Evolutionary conservation across 73 alveolate genomes (phyloP).

Genomic region (Paramecium caudatum): DNA sequence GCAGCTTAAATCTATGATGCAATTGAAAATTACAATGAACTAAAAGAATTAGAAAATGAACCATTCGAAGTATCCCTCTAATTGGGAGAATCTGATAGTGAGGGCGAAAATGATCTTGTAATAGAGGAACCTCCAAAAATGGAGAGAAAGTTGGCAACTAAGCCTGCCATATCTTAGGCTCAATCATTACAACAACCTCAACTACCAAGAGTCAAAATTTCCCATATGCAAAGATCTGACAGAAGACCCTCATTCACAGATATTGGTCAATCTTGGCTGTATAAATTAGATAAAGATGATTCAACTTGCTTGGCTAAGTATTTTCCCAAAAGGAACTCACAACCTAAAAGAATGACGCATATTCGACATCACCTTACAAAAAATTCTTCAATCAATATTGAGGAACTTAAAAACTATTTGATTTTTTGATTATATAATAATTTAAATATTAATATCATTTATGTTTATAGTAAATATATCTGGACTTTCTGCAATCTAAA

Average conservation of each 20-base stretch:
- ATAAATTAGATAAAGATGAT: constrained; percentile 12
- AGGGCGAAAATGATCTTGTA: neutral
- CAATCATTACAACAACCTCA: neutral
- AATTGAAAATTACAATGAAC: neutral
- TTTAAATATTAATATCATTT: neutral
- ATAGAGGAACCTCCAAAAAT: neutral
- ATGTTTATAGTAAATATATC: constrained; percentile 6
- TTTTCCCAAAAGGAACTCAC: constrained; percentile 13
- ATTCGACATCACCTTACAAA: neutral
- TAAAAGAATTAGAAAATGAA: neutral
- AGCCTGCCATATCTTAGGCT: neutral
- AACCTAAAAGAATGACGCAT: constrained; percentile 25
- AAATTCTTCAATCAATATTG: neutral
- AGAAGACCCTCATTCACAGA: neutral
- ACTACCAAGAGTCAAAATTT: neutral
- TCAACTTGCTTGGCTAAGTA: neutral
- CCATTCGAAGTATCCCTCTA: neutral
- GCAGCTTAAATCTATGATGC: neutral
- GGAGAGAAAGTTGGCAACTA: neutral
- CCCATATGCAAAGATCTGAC: constrained; percentile 3
- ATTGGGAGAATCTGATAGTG: neutral
- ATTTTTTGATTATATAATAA: neutral
- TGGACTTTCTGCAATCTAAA: constrained; percentile 41
- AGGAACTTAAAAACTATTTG: constrained; percentile 20
- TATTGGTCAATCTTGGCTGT: neutral